Evolutionary conservation across 306 rosid genomes (phyloP).

Genomic region (Castanea sativa): DNA sequence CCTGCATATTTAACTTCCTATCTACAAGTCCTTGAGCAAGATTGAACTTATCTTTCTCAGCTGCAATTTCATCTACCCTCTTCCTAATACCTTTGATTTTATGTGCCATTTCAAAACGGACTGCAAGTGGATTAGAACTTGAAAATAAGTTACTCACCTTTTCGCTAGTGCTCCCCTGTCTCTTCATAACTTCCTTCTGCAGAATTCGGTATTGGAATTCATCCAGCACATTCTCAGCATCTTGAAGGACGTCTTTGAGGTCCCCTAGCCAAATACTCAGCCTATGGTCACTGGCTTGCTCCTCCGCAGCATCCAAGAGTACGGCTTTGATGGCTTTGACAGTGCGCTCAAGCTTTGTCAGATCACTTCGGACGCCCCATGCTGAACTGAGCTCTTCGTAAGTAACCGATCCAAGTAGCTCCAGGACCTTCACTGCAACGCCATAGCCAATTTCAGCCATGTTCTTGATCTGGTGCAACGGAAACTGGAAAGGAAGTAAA

Average conservation of each 20-base stretch:
- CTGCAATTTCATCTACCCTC: conserved; percentile 16
- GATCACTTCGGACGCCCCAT: conserved; percentile 7
- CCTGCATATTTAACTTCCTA: no score
- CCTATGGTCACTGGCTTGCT: neutral
- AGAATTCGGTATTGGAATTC: conserved; percentile 22
- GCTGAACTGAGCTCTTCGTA: conserved; percentile 13
- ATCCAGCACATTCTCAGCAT: conserved; percentile 25
- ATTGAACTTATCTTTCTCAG: conserved; percentile 2
- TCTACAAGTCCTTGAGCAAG: neutral
- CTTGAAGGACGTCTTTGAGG: conserved; percentile 12
- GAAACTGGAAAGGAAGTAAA: no score
- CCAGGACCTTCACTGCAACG: neutral
- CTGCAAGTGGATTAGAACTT: neutral
- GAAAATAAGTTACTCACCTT: conserved; percentile 29
- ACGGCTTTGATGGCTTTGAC: conserved; percentile 21
- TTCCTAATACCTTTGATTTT: conserved; percentile 7
- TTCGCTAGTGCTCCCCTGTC: neutral
- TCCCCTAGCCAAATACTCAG: conserved; percentile 12
- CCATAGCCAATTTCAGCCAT: no score
- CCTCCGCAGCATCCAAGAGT: conserved; percentile 32
- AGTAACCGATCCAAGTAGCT: conserved; percentile 11
- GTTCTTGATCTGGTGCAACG: no score
- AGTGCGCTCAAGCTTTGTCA: conserved; percentile 4
- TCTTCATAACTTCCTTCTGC: conserved; percentile 5
- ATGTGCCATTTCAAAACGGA: neutral